Conservation (phyloP, 1,139 yeast genomes). For the Saccharomyces hybrid region DNA sequence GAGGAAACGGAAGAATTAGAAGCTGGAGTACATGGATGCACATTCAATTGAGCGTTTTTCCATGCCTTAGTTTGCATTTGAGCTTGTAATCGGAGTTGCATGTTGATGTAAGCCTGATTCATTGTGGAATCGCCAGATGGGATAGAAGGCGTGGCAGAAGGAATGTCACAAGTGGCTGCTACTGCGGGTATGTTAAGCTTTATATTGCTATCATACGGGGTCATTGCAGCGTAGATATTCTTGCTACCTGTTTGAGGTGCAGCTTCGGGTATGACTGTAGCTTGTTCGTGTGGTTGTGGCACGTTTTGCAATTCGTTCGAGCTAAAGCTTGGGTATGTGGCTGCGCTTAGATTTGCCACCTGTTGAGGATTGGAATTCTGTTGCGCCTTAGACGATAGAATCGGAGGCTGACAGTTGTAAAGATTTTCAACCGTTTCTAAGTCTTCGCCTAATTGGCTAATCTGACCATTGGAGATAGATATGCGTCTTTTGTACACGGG, state of each 20-base stretch:
- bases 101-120: neutral
- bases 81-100: neutral
- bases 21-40: neutral
- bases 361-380: neutral
- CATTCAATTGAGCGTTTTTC: neutral
- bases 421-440: conserved; percentile 22
- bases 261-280: neutral
- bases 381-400: neutral
- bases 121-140: neutral
- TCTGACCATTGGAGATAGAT: conserved; percentile 74
- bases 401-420: conserved; percentile 32
- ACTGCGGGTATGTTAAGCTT: neutral
- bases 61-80: neutral
- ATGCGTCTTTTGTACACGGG: conserved; percentile 47
- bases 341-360: neutral
- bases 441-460: conserved; percentile 49
- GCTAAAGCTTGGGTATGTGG: neutral
- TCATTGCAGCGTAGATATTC: neutral
- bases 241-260: neutral
- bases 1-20: neutral
- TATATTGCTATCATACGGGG: neutral
- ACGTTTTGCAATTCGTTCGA: neutral
- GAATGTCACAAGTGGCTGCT: neutral
- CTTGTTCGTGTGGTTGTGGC: neutral
- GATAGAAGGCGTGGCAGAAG: neutral